Conservation (phyloP, 2,329 filamentous ascomycete species). For the Eutypa lata region DNA sequence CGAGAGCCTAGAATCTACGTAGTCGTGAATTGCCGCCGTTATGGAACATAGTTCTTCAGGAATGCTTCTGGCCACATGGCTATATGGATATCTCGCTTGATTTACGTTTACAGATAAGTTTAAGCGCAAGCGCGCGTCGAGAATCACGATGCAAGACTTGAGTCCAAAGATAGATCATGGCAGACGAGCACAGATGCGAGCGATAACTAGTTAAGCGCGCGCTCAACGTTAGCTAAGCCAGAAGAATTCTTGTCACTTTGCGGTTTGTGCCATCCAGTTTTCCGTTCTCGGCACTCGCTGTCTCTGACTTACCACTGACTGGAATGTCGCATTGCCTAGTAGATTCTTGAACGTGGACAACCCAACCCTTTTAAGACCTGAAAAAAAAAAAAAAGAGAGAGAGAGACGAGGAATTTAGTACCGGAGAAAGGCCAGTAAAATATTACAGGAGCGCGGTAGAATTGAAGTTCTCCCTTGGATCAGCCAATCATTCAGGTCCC, state of each 20-base stretch:
- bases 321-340: background rate
- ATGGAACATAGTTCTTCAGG: no score
- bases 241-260: no score
- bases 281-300: background rate
- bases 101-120: background rate
- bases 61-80: background rate
- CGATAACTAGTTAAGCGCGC: slow-evolving; percentile 1
- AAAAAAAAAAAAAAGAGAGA: background rate
- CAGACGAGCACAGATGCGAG: no score
- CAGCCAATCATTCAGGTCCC: background rate
- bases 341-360: no score
- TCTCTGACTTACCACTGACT: background rate
- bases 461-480: background rate
- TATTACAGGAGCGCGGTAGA: background rate
- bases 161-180: background rate
- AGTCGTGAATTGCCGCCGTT: no score
- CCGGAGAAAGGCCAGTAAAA: no score
- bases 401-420: background rate
- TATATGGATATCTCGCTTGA: background rate
- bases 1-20: no score
- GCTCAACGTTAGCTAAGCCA: background rate
- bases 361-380: no score
- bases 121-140: background rate
- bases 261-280: background rate
- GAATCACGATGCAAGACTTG: background rate